Conservation (phyloP, 768 basidiomycete genomes). For the Russula abietina region DNA sequence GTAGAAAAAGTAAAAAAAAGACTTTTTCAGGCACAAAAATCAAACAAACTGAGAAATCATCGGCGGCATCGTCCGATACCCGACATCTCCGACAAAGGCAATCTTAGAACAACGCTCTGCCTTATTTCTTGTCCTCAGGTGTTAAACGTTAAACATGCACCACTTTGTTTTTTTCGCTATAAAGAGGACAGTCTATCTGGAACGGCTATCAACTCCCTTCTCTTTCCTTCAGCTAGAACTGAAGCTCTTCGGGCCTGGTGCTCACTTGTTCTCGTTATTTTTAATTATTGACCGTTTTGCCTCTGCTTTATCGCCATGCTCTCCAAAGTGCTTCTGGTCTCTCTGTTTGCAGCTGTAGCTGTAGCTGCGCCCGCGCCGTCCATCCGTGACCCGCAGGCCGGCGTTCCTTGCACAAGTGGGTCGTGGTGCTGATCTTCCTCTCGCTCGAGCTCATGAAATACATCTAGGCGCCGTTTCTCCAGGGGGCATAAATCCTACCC, state of each 20-base stretch:
- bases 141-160: background rate
- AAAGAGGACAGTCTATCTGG: background rate
- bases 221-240: conserved; percentile 15
- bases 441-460: background rate
- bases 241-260: conserved; percentile 20
- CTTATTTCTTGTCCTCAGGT: background rate
- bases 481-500: background rate
- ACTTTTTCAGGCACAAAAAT: background rate
- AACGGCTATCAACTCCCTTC: background rate
- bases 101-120: too few relatives aligned
- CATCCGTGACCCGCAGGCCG: background rate
- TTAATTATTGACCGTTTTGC: background rate
- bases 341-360: conserved; percentile 7
- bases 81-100: background rate
- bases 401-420: conserved; percentile 16
- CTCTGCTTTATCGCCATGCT: conserved; percentile 12
- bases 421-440: background rate
- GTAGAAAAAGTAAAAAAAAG: background rate
- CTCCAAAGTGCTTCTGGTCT: conserved; percentile 4
- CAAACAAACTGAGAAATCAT: background rate
- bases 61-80: background rate
- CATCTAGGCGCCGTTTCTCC: background rate
- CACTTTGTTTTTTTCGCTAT: conserved; percentile 8
- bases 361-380: conserved; percentile 18
- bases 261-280: background rate